Evolutionary conservation across 2,329 filamentous ascomycete species (phyloP), one percentile per base, ranked within the genome.

Genomic region (Aspergillus sp.): DNA sequence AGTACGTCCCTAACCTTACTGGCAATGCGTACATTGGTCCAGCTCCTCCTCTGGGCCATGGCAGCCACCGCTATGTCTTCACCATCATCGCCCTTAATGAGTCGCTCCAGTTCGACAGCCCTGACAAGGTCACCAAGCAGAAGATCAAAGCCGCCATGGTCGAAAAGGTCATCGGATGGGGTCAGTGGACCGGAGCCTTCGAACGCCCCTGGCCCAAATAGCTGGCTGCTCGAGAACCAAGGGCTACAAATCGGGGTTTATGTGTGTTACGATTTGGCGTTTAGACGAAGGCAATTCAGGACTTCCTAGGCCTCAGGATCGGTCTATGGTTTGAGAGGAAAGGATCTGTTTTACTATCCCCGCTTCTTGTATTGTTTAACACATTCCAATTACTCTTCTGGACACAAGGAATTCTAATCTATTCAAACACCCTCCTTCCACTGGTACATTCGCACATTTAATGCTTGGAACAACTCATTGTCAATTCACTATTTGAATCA

Each of bases 61-160:
- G 62, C 9, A 34, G 35, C 5, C 64, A 67, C 47, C 57, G 61
- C 7, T 67, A 65, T 37, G 48, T 64, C 12, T 65, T 56, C 40
- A 58, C 60, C 7, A 49, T 66, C 8, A 44, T 65, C 5, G 60
- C 61, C 5, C 52, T 66, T 28, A 52, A 53, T 5, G 52, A 54
- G 27, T 38, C 41, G 4, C 40, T 65, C 6, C 44, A 54, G 3
- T 52, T 61, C 9, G 46, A 47, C 2, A 11, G 36, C 4, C 49
- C 52, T 1, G 53, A 57, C 19, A 52, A 53, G 10, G 52, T 54
- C 12, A 58, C 41, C 33, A 58, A 58, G 36, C 45, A 49, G 7
- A 51, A 64, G 39, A 51, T 66, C n/a, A 54, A 54, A 12, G 48
- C 45, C 3, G 58, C 54, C 4, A 54, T 62, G 37, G 35, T 43